These are phyloP conservation scores for Umbelopsis ramanniana DNA, from an alignment of 192 early-diverging fungal species.

Conservation along the genomic window DNA sequence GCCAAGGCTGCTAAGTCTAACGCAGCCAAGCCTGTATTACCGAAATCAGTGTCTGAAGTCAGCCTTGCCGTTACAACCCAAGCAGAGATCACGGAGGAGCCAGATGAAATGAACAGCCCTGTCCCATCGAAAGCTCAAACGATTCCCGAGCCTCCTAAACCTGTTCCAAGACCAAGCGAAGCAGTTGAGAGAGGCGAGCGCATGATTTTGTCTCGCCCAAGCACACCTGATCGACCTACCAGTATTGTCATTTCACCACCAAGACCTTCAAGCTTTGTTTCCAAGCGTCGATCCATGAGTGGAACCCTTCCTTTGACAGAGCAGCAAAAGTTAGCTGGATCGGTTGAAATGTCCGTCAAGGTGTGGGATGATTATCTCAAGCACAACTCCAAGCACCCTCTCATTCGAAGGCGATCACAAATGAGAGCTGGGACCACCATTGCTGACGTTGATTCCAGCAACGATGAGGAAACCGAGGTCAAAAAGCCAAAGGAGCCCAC, in stretches of 20 bases:
- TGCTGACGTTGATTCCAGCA: not conserved
- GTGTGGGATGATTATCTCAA: conserved; percentile 40
- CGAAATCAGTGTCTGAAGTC: not conserved
- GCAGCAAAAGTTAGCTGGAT: conserved; percentile 20
- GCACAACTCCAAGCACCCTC: conserved; percentile 6
- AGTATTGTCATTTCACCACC: conserved; percentile 22
- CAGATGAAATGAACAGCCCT: not conserved
- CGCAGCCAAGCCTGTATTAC: not conserved
- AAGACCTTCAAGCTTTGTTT: conserved; percentile 41
- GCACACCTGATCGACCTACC: not conserved
- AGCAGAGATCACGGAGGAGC: not conserved
- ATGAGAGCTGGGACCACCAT: conserved; percentile 1
- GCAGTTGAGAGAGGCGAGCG: not conserved
- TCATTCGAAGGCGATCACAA: not conserved
- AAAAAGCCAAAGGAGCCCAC: not conserved
- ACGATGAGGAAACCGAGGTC: conserved; percentile 1
- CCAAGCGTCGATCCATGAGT: conserved; percentile 40
- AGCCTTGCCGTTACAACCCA: not conserved
- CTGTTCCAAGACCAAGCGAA: conserved; percentile 1
- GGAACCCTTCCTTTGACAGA: conserved; percentile 22
- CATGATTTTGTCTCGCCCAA: not conserved
- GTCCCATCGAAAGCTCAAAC: not conserved
- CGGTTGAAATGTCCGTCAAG: conserved; percentile 33
- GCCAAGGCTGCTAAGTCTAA: not conserved
- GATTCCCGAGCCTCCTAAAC: not conserved